Percentiles rank a stretch among this genome's conserved stretches.
Evolutionary conservation across 2,329 filamentous ascomycete genomes (phyloP).

Genomic region (Hypoxylon sp.): DNA sequence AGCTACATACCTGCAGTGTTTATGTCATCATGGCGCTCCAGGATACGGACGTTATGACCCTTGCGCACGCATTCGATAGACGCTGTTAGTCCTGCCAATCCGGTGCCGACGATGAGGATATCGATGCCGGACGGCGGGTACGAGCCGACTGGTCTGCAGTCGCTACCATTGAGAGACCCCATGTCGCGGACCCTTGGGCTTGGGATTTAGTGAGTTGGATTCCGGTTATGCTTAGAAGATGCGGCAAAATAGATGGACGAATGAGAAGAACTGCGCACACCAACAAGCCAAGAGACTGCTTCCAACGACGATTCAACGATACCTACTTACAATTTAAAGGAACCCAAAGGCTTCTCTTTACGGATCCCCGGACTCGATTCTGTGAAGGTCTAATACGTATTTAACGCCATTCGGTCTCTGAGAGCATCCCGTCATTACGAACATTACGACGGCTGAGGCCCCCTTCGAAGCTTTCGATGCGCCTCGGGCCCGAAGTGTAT

Average conservation of each 20-base stretch:
- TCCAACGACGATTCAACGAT: slow-evolving; percentile 16
- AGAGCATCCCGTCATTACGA: slow-evolving; percentile 14
- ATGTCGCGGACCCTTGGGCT: slow-evolving; percentile 31
- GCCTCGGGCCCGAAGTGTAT: slow-evolving; percentile 36
- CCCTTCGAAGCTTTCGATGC: slow-evolving; percentile 13
- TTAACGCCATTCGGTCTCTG: slow-evolving; percentile 25
- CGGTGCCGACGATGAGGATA: slow-evolving; percentile 66
- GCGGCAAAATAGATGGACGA: slow-evolving; percentile 10
- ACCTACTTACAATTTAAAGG: slow-evolving; percentile 29
- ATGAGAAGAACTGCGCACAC: slow-evolving; percentile 1
- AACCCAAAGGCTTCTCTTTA: slow-evolving; percentile 9
- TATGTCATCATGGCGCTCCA: slow-evolving; percentile 62
- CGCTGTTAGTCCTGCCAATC: slow-evolving; percentile 71
- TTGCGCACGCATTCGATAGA: slow-evolving; percentile 71
- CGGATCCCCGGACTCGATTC: slow-evolving; percentile 23
- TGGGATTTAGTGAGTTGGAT: neutral
- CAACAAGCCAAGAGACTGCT: slow-evolving; percentile 4
- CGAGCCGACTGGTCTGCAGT: slow-evolving; percentile 63
- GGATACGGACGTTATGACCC: slow-evolving; percentile 65
- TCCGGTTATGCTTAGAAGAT: slow-evolving; percentile 1
- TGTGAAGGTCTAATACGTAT: slow-evolving; percentile 7
- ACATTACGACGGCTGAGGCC: slow-evolving; percentile 22
- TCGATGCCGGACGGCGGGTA: slow-evolving; percentile 62
- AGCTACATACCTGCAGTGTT: slow-evolving; percentile 61
- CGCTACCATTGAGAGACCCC: slow-evolving; percentile 50